A percentile compares a stretch with the other conserved stretches of the same genome.
These are phyloP conservation scores for Huntiella abstrusa DNA, from an alignment of 2,329 filamentous ascomycete genomes.

Conservation along the genomic window DNA sequence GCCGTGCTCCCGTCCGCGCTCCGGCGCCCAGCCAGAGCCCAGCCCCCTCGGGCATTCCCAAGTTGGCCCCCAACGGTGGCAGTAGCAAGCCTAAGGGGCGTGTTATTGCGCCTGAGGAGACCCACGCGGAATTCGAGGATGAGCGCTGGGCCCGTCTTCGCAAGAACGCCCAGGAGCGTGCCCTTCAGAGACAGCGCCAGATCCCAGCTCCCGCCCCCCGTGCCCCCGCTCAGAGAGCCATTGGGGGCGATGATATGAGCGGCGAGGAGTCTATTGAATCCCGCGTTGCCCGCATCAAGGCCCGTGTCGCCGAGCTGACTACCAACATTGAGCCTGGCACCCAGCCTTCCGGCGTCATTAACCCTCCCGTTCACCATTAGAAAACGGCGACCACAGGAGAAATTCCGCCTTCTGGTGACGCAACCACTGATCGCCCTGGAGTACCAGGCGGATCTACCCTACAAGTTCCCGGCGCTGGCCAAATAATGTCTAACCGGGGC, in stretches of 20 bases:
- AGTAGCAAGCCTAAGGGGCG: slow-evolving; percentile 15
- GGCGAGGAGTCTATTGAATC: slow-evolving; percentile 95
- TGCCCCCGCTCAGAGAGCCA: slow-evolving; percentile 1
- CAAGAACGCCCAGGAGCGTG: slow-evolving; percentile 78
- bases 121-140: slow-evolving; percentile 24
- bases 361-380: slow-evolving; percentile 15
- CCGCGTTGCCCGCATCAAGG: slow-evolving; percentile 92
- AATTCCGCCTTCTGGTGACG: not conserved
- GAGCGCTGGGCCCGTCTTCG: slow-evolving; percentile 94
- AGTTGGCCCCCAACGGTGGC: slow-evolving; percentile 1
- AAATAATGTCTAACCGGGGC: no score
- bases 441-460: not conserved
- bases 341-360: slow-evolving; percentile 20
- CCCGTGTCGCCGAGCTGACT: slow-evolving; percentile 84
- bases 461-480: no score
- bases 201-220: slow-evolving; percentile 34
- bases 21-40: slow-evolving; percentile 12
- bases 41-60: not conserved
- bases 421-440: not conserved
- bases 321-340: slow-evolving; percentile 50
- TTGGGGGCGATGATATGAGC: slow-evolving; percentile 63
- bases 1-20: slow-evolving; percentile 18
- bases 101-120: slow-evolving; percentile 15
- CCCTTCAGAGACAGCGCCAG: slow-evolving; percentile 44
- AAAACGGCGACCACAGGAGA: not conserved